Evolutionary conservation across 2,329 filamentous ascomycete species (phyloP), one percentile per base, ranked within the genome.

Genomic region (Colletotrichum costaricense): DNA sequence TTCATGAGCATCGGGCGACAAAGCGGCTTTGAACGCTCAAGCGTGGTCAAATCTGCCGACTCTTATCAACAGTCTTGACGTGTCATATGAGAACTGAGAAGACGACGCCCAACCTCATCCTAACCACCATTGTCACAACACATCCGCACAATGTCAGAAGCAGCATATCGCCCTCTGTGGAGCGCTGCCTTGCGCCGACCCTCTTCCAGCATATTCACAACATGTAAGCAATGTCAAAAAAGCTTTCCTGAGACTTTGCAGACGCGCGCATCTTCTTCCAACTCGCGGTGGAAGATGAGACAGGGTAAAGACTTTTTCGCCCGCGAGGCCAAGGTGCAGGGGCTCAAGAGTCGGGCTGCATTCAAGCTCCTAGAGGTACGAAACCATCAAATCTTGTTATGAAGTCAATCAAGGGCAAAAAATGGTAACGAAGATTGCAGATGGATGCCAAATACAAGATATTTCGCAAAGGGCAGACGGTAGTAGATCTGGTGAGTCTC

Each of bases 281-380:
- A 90, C 58, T 84, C 84, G 63, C 87, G 91, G 82, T 99, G 97
- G 97, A 94, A 95, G 81, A 88, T 89, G 65, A 92, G 97, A 24
- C 95, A 98, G 80, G 86, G 86, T 52, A 88, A 84, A 54, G 97
- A 99, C 84, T 84, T 83, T 22, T 97, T 91, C 80, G 90, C 93
- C 0, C 90, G 90, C 69, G 90, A 93, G 77, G 95, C 97, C 58
- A 93, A 91, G 79, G 91, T 97, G 2, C 89, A 93, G 76, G 93
- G 93, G 0, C 85, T 98, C 71, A 98, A 96, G 83, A 97, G 95
- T 78, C 91, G 97, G 75, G 97, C 97, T 30, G 97, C 95, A 0
- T 98, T 97, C 82, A 99, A 99, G 83, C 86, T 99, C 11, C 84
- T 98, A 22, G 94, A 98, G 87, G 95, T 95, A 80, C 38, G 78